phyloP scores from a whole-genome alignment of 768 basidiomycete genomes.

The Rhodotorula graminis region DNA sequence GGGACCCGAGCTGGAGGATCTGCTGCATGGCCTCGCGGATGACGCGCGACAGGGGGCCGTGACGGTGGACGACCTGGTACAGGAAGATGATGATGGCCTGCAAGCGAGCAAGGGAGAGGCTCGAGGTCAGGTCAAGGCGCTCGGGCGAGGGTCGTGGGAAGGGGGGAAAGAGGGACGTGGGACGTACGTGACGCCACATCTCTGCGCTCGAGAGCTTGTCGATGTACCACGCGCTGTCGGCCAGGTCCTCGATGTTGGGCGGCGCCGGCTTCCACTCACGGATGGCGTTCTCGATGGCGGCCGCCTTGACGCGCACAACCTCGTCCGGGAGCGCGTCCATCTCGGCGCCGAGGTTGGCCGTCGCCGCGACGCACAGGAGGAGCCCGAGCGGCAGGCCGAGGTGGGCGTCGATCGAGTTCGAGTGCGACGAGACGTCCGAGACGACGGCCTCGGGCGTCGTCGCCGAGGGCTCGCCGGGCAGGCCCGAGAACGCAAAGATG shows the following conservation, averaged over 20 bases:
- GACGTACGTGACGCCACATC: conserved; percentile 36
- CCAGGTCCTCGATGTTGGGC: conserved; percentile 3
- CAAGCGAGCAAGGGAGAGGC: too few relatives aligned
- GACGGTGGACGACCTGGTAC: conserved; percentile 27
- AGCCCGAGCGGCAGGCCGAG: conserved; percentile 31
- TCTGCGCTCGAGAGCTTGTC: conserved; percentile 22
- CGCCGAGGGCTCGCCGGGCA: conserved; percentile 16
- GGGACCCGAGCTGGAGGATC: conserved; percentile 24
- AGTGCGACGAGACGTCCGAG: background rate
- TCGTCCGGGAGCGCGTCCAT: conserved; percentile 29
- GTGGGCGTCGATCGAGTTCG: conserved; percentile 11
- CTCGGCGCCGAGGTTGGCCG: conserved; percentile 24
- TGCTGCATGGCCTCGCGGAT: conserved; percentile 15
- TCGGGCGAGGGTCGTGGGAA: too few relatives aligned
- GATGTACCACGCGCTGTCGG: conserved; percentile 17
- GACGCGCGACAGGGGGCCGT: conserved; percentile 17
- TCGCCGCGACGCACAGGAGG: conserved; percentile 31
- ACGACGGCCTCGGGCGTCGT: conserved; percentile 5
- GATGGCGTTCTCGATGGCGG: conserved; percentile 25
- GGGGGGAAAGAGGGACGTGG: background rate
- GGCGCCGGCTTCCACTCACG: conserved; percentile 21
- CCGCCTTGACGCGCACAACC: conserved; percentile 22
- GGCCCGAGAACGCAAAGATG: conserved; percentile 18
- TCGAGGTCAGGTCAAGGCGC: background rate
- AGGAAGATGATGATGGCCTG: conserved; percentile 32